These are phyloP conservation scores for Aurantiochytrium sp. DNA, from an alignment of 108 stramenopile genomes.

Conservation along the genomic window DNA sequence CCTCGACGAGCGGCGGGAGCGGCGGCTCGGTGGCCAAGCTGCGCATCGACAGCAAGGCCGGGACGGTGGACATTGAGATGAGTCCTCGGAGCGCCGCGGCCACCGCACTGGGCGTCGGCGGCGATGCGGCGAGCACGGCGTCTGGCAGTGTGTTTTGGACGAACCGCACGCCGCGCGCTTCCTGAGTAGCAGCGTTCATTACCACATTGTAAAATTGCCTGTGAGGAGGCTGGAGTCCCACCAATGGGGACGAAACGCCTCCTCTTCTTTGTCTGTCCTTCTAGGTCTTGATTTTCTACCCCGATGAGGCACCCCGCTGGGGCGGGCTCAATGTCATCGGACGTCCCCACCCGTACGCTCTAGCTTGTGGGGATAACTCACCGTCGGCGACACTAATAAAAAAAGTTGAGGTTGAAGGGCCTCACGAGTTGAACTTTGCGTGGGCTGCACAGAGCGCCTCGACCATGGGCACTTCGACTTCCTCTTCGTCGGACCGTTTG, in stretches of 20 bases:
- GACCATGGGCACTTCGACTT: slow-evolving; percentile 7
- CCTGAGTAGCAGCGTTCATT: background rate
- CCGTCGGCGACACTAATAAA: no score
- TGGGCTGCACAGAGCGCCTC: background rate
- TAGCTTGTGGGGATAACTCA: no score
- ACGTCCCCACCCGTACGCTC: no score
- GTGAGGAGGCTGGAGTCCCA: no score
- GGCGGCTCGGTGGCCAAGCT: background rate
- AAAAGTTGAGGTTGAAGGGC: no score
- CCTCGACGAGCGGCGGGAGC: no score
- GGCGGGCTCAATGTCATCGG: no score
- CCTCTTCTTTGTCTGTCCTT: no score
- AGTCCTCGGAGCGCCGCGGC: background rate
- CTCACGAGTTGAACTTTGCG: no score
- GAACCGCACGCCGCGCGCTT: background rate
- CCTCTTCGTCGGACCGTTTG: background rate
- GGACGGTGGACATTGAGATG: background rate
- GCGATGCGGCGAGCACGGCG: background rate
- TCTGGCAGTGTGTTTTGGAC: background rate
- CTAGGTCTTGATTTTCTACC: no score
- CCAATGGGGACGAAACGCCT: no score
- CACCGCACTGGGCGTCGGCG: background rate
- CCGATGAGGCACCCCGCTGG: no score
- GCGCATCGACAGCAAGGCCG: background rate
- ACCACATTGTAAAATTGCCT: background rate